Percentiles rank a stretch among this genome's conserved stretches.
These are phyloP conservation scores for Piromyces finnis DNA, from an alignment of 192 early-diverging fungal species.

Conservation along the genomic window DNA sequence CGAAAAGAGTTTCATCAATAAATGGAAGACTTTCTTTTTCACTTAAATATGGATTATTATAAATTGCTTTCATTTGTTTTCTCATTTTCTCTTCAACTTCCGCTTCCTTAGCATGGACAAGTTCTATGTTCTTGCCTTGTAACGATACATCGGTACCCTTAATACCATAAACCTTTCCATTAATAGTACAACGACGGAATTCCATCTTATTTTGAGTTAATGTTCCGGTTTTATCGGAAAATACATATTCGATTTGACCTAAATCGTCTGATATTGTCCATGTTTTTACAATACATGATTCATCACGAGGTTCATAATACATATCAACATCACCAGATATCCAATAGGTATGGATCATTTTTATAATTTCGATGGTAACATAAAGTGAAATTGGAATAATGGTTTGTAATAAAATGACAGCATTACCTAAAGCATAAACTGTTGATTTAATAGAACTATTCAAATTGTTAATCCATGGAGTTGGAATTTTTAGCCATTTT, in stretches of 20 bases:
- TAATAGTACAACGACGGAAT: constrained; percentile 78
- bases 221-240: constrained; percentile 95
- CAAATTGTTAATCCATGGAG: not conserved
- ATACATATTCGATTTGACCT: constrained; percentile 89
- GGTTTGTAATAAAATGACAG: constrained; percentile 74
- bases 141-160: not conserved
- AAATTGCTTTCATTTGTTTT: not conserved
- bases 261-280: constrained; percentile 84
- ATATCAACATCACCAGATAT: constrained; percentile 80
- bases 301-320: constrained; percentile 61
- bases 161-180: constrained; percentile 33
- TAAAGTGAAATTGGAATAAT: constrained; percentile 92
- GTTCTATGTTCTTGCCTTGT: not conserved
- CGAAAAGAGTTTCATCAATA: not conserved
- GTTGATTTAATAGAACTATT: not conserved
- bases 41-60: not conserved
- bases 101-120: not conserved
- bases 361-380: constrained; percentile 83
- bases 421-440: not conserved
- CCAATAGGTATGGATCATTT: constrained; percentile 70
- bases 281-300: constrained; percentile 59
- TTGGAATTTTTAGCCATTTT: not conserved
- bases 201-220: constrained; percentile 95
- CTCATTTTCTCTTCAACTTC: not conserved
- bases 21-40: not conserved